phyloP scores from a whole-genome alignment of 2,329 filamentous ascomycete genomes.

The Ceratocystis diversiconidia region DNA sequence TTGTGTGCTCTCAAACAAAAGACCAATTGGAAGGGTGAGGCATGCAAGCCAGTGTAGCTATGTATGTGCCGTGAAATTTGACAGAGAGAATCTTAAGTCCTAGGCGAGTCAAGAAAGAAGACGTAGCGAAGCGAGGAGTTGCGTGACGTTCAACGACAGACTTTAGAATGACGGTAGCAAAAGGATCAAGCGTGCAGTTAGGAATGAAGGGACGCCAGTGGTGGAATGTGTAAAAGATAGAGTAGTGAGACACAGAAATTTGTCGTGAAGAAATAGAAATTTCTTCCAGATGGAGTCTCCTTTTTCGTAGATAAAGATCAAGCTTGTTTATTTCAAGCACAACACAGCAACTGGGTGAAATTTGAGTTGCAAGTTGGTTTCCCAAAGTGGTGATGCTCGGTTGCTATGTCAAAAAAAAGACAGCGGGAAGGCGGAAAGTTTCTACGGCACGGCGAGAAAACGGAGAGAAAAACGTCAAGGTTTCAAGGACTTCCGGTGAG shows the following conservation, averaged over 20 bases:
- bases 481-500: too few species aligned
- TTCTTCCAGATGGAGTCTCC: not conserved
- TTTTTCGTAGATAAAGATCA: not conserved
- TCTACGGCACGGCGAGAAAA: not conserved
- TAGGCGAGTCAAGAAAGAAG: conserved; percentile 1
- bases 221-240: not conserved
- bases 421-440: conserved; percentile 15
- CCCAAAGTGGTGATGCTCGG: not conserved
- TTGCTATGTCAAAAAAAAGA: conserved; percentile 9
- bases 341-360: not conserved
- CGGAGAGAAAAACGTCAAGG: not conserved
- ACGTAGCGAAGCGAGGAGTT: not conserved
- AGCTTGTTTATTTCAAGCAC: not conserved
- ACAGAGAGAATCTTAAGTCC: not conserved
- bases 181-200: not conserved
- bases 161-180: not conserved
- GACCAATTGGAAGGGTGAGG: not conserved
- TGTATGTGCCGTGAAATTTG: not conserved
- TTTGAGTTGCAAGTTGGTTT: not conserved
- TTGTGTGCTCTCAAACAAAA: not conserved
- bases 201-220: conserved; percentile 1
- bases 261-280: not conserved
- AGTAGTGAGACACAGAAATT: not conserved
- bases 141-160: not conserved
- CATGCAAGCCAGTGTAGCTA: not conserved